Percentiles rank a stretch among this genome's conserved stretches.
These are phyloP conservation scores for Phaffia australis DNA, from an alignment of 768 basidiomycete species.

Conservation along the genomic window DNA sequence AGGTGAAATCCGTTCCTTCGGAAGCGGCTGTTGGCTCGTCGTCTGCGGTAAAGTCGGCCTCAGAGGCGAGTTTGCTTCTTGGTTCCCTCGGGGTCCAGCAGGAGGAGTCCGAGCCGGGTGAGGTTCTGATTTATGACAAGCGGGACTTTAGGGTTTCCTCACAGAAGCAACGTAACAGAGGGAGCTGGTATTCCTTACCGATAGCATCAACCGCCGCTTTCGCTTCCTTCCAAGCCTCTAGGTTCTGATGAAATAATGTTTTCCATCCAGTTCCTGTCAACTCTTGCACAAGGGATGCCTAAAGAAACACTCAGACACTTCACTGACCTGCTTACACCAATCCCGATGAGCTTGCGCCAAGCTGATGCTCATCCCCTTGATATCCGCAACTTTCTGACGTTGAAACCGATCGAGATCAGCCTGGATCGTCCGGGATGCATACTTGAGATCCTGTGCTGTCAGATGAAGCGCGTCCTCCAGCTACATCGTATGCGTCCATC, in stretches of 20 bases:
- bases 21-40: no score
- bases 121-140: no score
- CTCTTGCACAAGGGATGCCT: background rate
- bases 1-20: no score
- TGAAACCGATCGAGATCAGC: conserved; percentile 97
- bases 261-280: conserved; percentile 1
- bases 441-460: conserved; percentile 86
- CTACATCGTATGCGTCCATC: conserved; percentile 42
- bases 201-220: conserved; percentile 84
- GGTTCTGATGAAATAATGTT: conserved; percentile 50
- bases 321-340: conserved; percentile 85
- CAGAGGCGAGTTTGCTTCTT: no score
- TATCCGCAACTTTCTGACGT: conserved; percentile 92
- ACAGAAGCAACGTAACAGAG: no score
- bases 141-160: no score
- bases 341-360: conserved; percentile 85
- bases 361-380: conserved; percentile 83
- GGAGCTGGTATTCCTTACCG: conserved; percentile 30
- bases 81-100: no score
- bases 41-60: no score
- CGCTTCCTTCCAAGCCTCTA: conserved; percentile 95
- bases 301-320: conserved; percentile 18
- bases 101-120: no score
- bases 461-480: conserved; percentile 90
- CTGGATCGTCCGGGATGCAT: conserved; percentile 90